A percentile compares a stretch with the other conserved stretches of the same genome.
phyloP scores from a whole-genome alignment of 805 yeast species.

The Starmerella tilneyi region DNA sequence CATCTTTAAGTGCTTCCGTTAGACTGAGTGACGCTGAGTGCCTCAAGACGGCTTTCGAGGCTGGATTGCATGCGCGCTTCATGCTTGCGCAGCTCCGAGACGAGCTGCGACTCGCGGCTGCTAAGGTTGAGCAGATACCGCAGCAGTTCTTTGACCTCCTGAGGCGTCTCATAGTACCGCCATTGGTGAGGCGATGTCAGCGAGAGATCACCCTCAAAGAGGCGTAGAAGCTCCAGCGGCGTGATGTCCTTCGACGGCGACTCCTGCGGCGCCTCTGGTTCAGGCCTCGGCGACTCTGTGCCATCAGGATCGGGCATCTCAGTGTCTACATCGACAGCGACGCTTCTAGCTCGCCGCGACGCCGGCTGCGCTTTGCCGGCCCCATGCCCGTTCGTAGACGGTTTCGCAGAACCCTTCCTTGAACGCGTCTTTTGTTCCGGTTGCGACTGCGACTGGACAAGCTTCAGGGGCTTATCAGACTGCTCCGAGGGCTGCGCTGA shows the following conservation, averaged over 20 bases:
- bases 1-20: no score
- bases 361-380: no score
- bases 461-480: no score
- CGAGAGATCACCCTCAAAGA: constrained; percentile 13
- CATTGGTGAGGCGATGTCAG: constrained; percentile 20
- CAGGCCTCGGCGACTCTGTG: no score
- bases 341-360: no score
- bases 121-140: constrained; percentile 13
- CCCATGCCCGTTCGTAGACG: no score
- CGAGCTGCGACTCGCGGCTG: constrained; percentile 21
- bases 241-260: not conserved
- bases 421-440: no score
- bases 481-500: no score
- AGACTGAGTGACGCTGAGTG: not conserved
- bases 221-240: constrained; percentile 14
- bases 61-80: constrained; percentile 7
- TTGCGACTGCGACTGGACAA: no score
- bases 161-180: constrained; percentile 24
- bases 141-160: constrained; percentile 16
- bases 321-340: not conserved
- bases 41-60: constrained; percentile 7
- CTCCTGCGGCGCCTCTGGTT: not conserved
- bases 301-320: no score
- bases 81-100: constrained; percentile 12
- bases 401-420: no score